phyloP scores from a whole-genome alignment of 2,329 filamentous ascomycete species.

The Arthroderma sp. region DNA sequence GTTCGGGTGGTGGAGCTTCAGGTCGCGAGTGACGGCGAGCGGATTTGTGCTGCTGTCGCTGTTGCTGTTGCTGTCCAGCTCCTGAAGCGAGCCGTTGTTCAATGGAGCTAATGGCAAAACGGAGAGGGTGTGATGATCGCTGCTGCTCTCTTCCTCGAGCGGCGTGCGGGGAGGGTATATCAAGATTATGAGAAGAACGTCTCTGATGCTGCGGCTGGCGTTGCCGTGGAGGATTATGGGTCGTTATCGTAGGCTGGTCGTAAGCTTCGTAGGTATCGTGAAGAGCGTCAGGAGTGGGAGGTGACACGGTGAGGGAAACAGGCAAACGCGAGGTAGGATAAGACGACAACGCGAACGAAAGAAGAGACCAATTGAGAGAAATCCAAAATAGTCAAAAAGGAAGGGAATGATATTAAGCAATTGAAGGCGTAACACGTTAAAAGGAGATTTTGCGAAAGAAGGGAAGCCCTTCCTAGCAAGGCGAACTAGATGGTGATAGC shows the following conservation, averaged over 20 bases:
- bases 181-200: conserved; percentile 10
- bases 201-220: conserved; percentile 32
- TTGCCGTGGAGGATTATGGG: conserved; percentile 25
- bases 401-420: too few relatives aligned
- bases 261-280: conserved; percentile 43
- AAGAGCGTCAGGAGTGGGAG: conserved; percentile 27
- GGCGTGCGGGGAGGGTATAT: too few relatives aligned
- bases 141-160: neutral
- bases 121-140: neutral
- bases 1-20: neutral
- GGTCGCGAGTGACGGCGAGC: neutral
- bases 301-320: conserved; percentile 30
- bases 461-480: neutral
- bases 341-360: conserved; percentile 22
- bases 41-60: neutral
- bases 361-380: conserved; percentile 4
- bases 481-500: neutral
- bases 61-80: neutral
- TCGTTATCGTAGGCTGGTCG: conserved; percentile 35
- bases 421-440: too few relatives aligned
- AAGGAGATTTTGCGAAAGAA: too few relatives aligned
- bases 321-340: conserved; percentile 8
- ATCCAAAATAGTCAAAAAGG: too few relatives aligned
- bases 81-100: neutral
- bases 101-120: neutral